These are phyloP conservation scores for Echium plantagineum DNA, from an alignment of 257 asterid genomes.

Conservation along the genomic window DNA sequence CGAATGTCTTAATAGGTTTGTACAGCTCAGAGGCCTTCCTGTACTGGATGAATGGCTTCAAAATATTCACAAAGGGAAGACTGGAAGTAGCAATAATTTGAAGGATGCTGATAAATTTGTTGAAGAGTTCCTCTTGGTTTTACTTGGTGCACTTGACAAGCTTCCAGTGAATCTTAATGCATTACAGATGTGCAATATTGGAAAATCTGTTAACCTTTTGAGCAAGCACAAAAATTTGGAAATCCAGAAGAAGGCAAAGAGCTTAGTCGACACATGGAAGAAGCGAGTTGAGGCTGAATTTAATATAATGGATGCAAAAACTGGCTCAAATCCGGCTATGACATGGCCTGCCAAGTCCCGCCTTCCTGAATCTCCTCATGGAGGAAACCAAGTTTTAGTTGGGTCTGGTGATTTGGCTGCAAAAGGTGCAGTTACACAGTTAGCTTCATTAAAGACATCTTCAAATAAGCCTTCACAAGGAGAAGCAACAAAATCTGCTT, in stretches of 20 bases:
- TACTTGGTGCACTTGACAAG: constrained; percentile 86
- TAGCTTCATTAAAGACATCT: constrained; percentile 42
- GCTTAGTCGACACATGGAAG: constrained; percentile 91
- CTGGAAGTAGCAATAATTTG: constrained; percentile 30
- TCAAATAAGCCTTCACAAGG: constrained; percentile 44
- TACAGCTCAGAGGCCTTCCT: constrained; percentile 62
- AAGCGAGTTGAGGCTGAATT: constrained; percentile 94
- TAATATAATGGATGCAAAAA: constrained; percentile 51
- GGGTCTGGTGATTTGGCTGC: constrained; percentile 46
- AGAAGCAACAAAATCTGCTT: constrained; percentile 51
- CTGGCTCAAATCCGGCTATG: constrained; percentile 40
- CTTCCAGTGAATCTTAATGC: constrained; percentile 85
- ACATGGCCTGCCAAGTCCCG: constrained; percentile 68
- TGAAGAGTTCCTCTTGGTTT: constrained; percentile 70
- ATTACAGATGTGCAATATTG: constrained; percentile 81
- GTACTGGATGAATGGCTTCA: constrained; percentile 91
- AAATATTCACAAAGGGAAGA: constrained; percentile 68
- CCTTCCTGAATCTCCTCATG: constrained; percentile 51
- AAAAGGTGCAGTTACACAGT: constrained; percentile 46
- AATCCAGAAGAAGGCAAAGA: constrained; percentile 75
- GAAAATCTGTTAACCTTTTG: constrained; percentile 84
- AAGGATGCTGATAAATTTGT: constrained; percentile 51
- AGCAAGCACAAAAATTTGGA: constrained; percentile 71
- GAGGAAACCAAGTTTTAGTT: constrained; percentile 35
- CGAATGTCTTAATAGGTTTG: constrained; percentile 68